A percentile compares a stretch with the other conserved stretches of the same genome.
phyloP scores from a whole-genome alignment of 129 eudicot genomes.

The Tagetes erecta region DNA sequence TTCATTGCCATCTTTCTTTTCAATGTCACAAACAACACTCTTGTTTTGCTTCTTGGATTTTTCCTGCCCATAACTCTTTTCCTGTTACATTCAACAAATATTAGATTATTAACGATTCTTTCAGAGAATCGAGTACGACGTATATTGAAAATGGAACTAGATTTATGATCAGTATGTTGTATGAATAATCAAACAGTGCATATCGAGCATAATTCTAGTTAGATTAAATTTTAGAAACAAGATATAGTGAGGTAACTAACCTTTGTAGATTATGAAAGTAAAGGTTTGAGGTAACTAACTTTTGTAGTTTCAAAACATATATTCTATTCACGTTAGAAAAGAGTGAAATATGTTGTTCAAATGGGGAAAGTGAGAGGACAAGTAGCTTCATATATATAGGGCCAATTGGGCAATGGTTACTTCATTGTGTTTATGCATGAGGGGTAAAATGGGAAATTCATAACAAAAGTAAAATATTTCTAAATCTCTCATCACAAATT shows the following conservation, averaged over 20 bases:
- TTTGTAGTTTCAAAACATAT: constrained; percentile 32
- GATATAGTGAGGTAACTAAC: constrained; percentile 17
- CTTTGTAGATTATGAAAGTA: constrained; percentile 21
- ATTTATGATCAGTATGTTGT: not conserved
- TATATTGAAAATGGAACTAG: not conserved
- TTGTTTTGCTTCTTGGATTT: constrained; percentile 20
- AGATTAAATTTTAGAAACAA: not conserved
- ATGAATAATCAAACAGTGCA: not conserved
- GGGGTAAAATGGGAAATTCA: constrained; percentile 28
- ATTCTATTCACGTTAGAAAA: constrained; percentile 19
- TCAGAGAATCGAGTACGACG: not conserved
- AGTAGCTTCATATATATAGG: constrained; percentile 33
- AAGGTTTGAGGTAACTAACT: constrained; percentile 18
- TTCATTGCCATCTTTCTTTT: constrained; percentile 48
- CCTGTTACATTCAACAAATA: constrained; percentile 32
- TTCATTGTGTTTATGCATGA: constrained; percentile 7
- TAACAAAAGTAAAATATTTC: constrained; percentile 4
- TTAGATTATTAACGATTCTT: not conserved
- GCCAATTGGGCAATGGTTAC: constrained; percentile 25
- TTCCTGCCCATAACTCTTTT: constrained; percentile 25
- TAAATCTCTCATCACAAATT: constrained; percentile 39
- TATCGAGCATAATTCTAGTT: not conserved
- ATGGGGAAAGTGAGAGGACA: constrained; percentile 18
- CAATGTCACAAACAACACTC: constrained; percentile 30
- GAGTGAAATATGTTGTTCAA: constrained; percentile 16